These are phyloP conservation scores for Drechslerella stenobrocha DNA, from an alignment of 2,329 filamentous ascomycete genomes.

Conservation along the genomic window DNA sequence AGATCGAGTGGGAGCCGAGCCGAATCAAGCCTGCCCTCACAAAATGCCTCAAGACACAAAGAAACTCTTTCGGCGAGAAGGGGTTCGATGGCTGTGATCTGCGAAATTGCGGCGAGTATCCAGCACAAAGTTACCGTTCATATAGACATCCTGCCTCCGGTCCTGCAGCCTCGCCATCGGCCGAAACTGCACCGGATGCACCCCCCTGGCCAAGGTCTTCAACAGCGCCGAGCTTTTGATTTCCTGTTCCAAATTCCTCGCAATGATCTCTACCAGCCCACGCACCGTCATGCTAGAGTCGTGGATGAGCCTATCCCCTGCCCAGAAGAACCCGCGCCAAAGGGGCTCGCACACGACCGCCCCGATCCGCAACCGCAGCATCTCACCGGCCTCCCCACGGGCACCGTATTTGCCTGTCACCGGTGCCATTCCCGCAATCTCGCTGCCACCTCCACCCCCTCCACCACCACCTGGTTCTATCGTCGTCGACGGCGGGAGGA, in stretches of 20 bases:
- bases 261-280: conserved; percentile 17
- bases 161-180: not conserved
- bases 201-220: not conserved
- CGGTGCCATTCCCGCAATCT: not conserved
- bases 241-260: conserved; percentile 8
- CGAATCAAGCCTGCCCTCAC: no score
- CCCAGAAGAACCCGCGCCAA: conserved; percentile 30
- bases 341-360: conserved; percentile 24
- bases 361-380: conserved; percentile 20
- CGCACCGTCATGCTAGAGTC: conserved; percentile 19
- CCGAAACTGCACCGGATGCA: not conserved
- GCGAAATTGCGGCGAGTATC: no score
- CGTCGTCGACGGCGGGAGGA: not conserved
- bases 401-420: no score
- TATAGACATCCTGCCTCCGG: no score
- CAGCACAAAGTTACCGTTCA: no score
- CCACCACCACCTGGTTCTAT: not conserved
- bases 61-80: no score
- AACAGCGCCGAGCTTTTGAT: conserved; percentile 1
- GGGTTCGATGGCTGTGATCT: no score
- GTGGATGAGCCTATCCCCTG: not conserved
- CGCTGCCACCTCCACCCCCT: not conserved
- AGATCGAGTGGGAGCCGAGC: no score
- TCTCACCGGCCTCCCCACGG: no score
- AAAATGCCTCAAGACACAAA: no score